Percentiles rank a stretch among this genome's conserved stretches.
phyloP scores from a whole-genome alignment of 352 stramenopile genomes.

The Phytophthora fragariae region DNA sequence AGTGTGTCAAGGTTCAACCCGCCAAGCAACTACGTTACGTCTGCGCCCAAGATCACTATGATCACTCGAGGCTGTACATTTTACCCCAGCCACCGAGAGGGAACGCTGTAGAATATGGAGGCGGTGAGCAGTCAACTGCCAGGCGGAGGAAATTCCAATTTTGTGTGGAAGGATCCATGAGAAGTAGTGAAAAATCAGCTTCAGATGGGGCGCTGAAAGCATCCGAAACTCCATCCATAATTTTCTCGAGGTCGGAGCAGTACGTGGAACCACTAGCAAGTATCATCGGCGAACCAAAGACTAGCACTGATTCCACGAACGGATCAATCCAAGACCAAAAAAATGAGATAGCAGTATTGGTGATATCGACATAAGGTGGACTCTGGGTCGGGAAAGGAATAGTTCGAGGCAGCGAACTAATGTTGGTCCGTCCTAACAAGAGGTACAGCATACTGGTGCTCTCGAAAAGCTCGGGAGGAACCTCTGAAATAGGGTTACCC shows the following conservation, averaged over 20 bases:
- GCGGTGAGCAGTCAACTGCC: slow-evolving; percentile 24
- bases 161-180: slow-evolving; percentile 30
- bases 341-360: slow-evolving; percentile 18
- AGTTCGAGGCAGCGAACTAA: slow-evolving; percentile 14
- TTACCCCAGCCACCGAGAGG: slow-evolving; percentile 16
- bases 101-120: background rate
- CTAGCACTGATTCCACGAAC: slow-evolving; percentile 20
- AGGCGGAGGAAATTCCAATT: slow-evolving; percentile 24
- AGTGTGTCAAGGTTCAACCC: too few species aligned
- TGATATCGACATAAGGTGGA: slow-evolving; percentile 16
- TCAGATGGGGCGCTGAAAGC: slow-evolving; percentile 17
- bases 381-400: background rate
- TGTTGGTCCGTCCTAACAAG: slow-evolving; percentile 20
- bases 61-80: background rate
- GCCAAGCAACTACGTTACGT: too few species aligned
- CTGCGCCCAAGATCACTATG: background rate
- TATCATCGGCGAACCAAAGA: slow-evolving; percentile 11
- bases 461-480: slow-evolving; percentile 27
- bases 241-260: slow-evolving; percentile 21
- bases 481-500: slow-evolving; percentile 25
- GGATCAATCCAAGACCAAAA: slow-evolving; percentile 40
- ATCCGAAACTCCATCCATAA: slow-evolving; percentile 12
- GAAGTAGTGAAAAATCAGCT: background rate
- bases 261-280: slow-evolving; percentile 22
- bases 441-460: slow-evolving; percentile 17